Evolutionary conservation across 2,329 filamentous ascomycete genomes (phyloP).

Genomic region (Botryotinia convoluta): DNA sequence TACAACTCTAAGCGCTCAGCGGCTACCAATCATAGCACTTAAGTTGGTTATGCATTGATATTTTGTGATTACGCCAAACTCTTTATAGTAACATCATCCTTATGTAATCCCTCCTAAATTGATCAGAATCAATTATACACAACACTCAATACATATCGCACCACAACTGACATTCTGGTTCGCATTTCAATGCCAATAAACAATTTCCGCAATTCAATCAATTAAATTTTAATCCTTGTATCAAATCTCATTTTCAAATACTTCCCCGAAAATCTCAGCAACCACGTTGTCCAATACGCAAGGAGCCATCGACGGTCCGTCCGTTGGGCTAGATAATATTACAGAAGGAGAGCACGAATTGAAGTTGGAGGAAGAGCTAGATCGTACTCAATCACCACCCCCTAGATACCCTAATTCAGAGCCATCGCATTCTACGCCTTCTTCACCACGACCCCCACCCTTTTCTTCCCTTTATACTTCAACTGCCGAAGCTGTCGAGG

Average conservation of each 20-base stretch:
- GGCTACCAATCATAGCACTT: conserved; percentile 12
- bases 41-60: background rate
- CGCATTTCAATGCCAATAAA: conserved; percentile 10
- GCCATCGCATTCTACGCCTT: conserved; percentile 48
- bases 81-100: background rate
- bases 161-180: background rate
- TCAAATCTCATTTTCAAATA: conserved; percentile 20
- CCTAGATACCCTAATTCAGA: conserved; percentile 57
- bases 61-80: background rate
- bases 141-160: background rate
- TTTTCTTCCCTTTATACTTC: conserved; percentile 59
- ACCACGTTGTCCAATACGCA: conserved; percentile 50
- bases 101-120: conserved; percentile 13
- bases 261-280: conserved; percentile 27
- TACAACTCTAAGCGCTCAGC: conserved; percentile 9
- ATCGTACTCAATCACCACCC: conserved; percentile 51
- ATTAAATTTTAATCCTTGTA: conserved; percentile 18
- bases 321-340: conserved; percentile 41
- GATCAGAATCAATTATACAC: conserved; percentile 1
- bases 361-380: conserved; percentile 40
- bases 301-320: conserved; percentile 46
- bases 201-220: conserved; percentile 19
- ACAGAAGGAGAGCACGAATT: conserved; percentile 30
- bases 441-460: conserved; percentile 51
- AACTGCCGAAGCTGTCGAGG: conserved; percentile 40